Percentiles rank a stretch among this genome's conserved stretches.
phyloP scores from a whole-genome alignment of 2,329 filamentous ascomycete species.

The Colletotrichum abscissum region DNA sequence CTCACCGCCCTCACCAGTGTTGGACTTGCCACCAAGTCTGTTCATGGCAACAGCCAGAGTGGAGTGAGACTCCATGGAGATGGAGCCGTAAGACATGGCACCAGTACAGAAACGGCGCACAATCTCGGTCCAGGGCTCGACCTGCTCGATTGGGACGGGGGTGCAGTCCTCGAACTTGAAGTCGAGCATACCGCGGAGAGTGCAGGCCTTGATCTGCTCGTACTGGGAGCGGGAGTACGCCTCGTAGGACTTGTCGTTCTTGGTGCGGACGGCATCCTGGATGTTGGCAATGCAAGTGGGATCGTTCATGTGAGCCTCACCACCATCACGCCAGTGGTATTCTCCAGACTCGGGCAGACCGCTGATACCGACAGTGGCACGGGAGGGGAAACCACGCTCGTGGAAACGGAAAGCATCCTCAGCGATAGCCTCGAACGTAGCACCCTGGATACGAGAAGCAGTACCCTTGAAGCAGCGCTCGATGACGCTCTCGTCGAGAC shows the following conservation, averaged over 20 bases:
- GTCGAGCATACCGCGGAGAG: conserved; percentile 91
- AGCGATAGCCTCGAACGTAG: conserved; percentile 93
- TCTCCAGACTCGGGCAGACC: conserved; percentile 93
- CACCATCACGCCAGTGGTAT: conserved; percentile 98
- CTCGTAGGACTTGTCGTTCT: conserved; percentile 99
- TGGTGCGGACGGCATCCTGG: conserved; percentile 93
- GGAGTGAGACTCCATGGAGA: conserved; percentile 98
- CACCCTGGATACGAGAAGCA: conserved; percentile 91
- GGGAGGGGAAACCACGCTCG: conserved; percentile 89
- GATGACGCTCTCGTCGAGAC: conserved; percentile 90
- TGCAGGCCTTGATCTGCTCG: conserved; percentile 97
- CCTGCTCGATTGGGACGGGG: conserved; percentile 93
- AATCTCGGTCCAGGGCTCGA: conserved; percentile 98
- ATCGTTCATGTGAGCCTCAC: conserved; percentile 95
- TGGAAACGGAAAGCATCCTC: conserved; percentile 96
- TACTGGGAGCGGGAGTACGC: conserved; percentile 94
- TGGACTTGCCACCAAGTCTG: conserved; percentile 93
- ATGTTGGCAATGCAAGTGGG: conserved; percentile 96
- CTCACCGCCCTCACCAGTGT: conserved; percentile 97
- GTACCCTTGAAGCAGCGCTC: conserved; percentile 96
- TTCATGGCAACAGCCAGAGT: conserved; percentile 98
- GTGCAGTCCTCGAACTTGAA: conserved; percentile 92
- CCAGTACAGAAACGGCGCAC: conserved; percentile 96
- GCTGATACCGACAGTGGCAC: conserved; percentile 79
- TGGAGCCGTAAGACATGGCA: conserved; percentile 98